phyloP scores from a whole-genome alignment of 225 moss, liverwort and hornwort genomes.

The Pseudoscleropodium purum region DNA sequence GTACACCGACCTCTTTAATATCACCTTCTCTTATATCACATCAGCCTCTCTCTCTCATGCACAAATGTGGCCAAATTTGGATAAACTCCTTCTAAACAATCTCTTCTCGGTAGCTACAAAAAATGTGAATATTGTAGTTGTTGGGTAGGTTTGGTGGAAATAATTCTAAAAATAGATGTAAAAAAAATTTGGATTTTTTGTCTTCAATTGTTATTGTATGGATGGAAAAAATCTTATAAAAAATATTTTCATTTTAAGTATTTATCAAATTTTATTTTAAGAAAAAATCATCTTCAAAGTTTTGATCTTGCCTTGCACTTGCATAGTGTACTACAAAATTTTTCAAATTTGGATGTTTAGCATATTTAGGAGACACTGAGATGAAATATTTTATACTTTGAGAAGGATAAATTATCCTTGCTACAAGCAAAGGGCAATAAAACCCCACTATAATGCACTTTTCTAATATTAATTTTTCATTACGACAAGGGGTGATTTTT shows the following conservation, averaged over 20 bases:
- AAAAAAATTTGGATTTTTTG: not conserved
- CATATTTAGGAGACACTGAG: not conserved
- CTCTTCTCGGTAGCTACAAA: not conserved
- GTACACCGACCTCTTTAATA: not conserved
- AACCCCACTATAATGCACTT: accelerated
- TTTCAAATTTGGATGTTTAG: not conserved
- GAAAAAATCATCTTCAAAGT: accelerated
- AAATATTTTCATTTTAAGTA: not conserved
- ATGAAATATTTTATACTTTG: not conserved
- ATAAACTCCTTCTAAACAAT: not conserved
- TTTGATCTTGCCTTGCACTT: not conserved
- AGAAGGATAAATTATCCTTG: not conserved
- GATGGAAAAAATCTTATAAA: not conserved
- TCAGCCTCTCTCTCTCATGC: not conserved
- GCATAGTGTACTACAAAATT: no score
- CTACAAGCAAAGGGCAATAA: not conserved
- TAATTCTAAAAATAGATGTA: not conserved
- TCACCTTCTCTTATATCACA: not conserved
- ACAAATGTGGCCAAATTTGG: not conserved
- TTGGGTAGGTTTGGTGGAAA: not conserved
- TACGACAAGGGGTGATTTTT: not conserved
- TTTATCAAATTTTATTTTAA: not conserved
- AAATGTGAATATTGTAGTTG: not conserved
- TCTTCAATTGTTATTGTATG: not conserved
- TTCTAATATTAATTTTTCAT: no score